Conservation (phyloP, 2,329 filamentous ascomycete species). For the Aspergillus piperis region DNA sequence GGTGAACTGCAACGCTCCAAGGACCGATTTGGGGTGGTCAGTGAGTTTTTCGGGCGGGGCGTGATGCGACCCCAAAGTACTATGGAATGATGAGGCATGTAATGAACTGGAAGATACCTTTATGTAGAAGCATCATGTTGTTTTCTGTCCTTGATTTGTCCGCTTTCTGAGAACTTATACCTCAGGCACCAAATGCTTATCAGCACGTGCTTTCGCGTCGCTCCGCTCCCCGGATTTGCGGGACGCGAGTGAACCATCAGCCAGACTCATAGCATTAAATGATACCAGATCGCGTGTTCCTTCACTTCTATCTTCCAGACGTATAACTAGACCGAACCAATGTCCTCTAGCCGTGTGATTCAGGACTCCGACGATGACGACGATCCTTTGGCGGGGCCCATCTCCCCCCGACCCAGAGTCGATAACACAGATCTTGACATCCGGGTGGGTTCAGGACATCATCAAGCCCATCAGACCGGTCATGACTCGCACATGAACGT, state of each 20-base stretch:
- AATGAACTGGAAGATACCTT: constrained; percentile 10
- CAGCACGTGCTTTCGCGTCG: constrained; percentile 35
- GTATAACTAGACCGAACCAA: constrained; percentile 16
- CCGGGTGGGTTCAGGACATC: not conserved
- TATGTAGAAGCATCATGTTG: constrained; percentile 4
- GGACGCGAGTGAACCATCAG: constrained; percentile 6
- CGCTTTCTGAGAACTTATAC: not conserved
- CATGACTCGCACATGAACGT: constrained; percentile 29
- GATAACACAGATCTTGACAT: constrained; percentile 9
- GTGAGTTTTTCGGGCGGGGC: constrained; percentile 91
- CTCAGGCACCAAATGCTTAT: constrained; percentile 24
- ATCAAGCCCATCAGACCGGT: constrained; percentile 9
- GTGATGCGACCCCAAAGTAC: constrained; percentile 66
- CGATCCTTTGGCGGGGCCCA: constrained; percentile 34
- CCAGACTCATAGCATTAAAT: not conserved
- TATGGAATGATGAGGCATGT: constrained; percentile 31
- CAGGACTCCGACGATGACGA: constrained; percentile 49
- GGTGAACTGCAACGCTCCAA: constrained; percentile 74
- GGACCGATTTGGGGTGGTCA: constrained; percentile 85
- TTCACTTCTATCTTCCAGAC: not conserved
- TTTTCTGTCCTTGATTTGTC: no score
- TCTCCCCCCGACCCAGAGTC: constrained; percentile 22
- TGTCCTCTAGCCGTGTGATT: constrained; percentile 43
- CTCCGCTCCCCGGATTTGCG: constrained; percentile 1
- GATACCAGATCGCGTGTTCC: not conserved